Conservation (phyloP, 345 rosid genomes). For the Carallia pectinifolia region DNA sequence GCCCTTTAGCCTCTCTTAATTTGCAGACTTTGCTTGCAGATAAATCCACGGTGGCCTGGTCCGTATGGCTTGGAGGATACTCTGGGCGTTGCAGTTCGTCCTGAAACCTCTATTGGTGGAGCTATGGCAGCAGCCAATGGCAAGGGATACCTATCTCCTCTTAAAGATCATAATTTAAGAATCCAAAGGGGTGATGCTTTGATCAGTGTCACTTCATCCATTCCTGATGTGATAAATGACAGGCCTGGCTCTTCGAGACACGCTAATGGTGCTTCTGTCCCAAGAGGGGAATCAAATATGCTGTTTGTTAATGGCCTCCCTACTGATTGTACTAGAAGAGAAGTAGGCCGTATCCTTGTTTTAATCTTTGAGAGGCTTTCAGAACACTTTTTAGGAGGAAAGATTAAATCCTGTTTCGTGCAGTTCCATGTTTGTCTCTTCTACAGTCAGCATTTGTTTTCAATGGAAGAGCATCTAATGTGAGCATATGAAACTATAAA, state of each 20-base stretch:
- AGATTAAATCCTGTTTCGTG: neutral
- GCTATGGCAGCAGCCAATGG: slow-evolving; percentile 28
- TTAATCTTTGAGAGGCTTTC: neutral
- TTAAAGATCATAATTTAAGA: slow-evolving; percentile 25
- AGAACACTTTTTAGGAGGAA: neutral
- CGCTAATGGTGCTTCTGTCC: slow-evolving; percentile 17
- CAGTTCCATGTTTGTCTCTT: neutral
- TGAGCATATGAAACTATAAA: neutral
- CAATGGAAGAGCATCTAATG: neutral
- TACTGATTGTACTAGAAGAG: slow-evolving; percentile 63
- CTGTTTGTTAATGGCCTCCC: slow-evolving; percentile 62
- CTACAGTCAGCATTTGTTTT: neutral
- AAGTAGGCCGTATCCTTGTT: slow-evolving; percentile 67
- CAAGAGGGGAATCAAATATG: slow-evolving; percentile 39
- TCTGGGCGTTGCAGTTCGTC: slow-evolving; percentile 24
- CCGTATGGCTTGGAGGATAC: slow-evolving; percentile 29
- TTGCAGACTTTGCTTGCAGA: slow-evolving; percentile 10
- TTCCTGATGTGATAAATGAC: slow-evolving; percentile 33
- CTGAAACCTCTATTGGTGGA: slow-evolving; percentile 29
- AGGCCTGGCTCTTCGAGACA: slow-evolving; percentile 32
- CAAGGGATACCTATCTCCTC: slow-evolving; percentile 29
- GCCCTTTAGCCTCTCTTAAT: no score
- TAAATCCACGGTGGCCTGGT: slow-evolving; percentile 23
- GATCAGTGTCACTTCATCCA: neutral
- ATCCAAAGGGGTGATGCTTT: slow-evolving; percentile 32